Conservation (phyloP, 257 asterid genomes). For the Echites panduratus region DNA sequence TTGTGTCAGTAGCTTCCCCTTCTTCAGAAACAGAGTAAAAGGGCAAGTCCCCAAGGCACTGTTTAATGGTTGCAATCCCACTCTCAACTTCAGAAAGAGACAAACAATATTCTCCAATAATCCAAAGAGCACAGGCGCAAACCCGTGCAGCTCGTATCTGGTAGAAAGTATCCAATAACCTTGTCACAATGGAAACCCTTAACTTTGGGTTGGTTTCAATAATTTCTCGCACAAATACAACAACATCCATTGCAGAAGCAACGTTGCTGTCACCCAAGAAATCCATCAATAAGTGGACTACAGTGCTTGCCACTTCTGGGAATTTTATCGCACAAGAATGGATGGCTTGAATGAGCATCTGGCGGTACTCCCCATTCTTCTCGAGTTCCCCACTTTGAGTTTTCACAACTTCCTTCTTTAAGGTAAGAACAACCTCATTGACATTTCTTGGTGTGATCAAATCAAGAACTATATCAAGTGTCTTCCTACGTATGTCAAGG, state of each 20-base stretch:
- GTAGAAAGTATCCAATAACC: constrained; percentile 85
- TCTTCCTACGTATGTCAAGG: constrained; percentile 79
- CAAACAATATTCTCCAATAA: constrained; percentile 78
- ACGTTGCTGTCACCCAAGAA: constrained; percentile 93
- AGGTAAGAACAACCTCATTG: constrained; percentile 80
- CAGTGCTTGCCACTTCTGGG: constrained; percentile 97
- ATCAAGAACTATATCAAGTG: constrained; percentile 92
- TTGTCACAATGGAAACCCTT: constrained; percentile 79
- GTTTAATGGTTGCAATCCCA: constrained; percentile 77
- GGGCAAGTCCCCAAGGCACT: constrained; percentile 91
- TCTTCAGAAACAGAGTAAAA: constrained; percentile 75
- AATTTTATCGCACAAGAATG: constrained; percentile 93
- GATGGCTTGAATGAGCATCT: constrained; percentile 94
- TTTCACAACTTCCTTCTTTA: constrained; percentile 94
- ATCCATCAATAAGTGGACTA: constrained; percentile 92
- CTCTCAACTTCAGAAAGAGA: constrained; percentile 91
- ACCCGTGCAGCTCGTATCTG: constrained; percentile 93
- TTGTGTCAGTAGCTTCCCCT: constrained; percentile 67
- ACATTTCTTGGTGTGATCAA: constrained; percentile 78
- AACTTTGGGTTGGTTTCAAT: constrained; percentile 87
- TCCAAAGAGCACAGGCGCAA: constrained; percentile 95
- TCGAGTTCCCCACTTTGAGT: constrained; percentile 90
- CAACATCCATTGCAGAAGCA: constrained; percentile 89
- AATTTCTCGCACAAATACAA: constrained; percentile 78
- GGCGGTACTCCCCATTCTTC: constrained; percentile 91